Evolutionary conservation across 495 filamentous ascomycete species (phyloP).

Genomic region (Neurospora sp.): DNA sequence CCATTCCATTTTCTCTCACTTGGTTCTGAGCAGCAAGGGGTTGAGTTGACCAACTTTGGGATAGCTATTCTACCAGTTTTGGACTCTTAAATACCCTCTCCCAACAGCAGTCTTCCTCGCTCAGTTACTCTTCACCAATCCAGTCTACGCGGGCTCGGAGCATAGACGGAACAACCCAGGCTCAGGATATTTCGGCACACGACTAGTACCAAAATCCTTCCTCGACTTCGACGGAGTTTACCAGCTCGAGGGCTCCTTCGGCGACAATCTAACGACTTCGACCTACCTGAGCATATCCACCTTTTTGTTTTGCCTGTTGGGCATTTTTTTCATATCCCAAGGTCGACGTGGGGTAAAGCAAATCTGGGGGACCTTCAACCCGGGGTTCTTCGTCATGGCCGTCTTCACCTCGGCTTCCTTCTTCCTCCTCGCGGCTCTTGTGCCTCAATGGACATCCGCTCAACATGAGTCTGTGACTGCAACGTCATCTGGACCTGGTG

Average conservation of each 20-base stretch:
- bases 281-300: not conserved
- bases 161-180: not conserved
- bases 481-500: not conserved
- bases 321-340: not conserved
- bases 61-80: not conserved
- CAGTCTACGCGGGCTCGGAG: not conserved
- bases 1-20: not conserved
- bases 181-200: not conserved
- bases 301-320: not conserved
- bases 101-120: not conserved
- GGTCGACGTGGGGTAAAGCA: not conserved
- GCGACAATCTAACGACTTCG: not conserved
- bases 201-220: not conserved
- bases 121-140: not conserved
- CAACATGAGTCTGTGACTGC: not conserved
- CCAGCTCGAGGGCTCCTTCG: not conserved
- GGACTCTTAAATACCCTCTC: not conserved
- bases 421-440: slow-evolving; percentile 6
- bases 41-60: not conserved
- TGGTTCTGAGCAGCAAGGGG: not conserved
- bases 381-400: slow-evolving; percentile 10
- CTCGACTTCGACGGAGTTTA: not conserved
- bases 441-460: not conserved
- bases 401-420: slow-evolving; percentile 9
- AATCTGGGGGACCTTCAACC: not conserved